These are phyloP conservation scores for Schizophyllum commune DNA, from an alignment of 1,284 basidiomycete genomes.

Conservation along the genomic window DNA sequence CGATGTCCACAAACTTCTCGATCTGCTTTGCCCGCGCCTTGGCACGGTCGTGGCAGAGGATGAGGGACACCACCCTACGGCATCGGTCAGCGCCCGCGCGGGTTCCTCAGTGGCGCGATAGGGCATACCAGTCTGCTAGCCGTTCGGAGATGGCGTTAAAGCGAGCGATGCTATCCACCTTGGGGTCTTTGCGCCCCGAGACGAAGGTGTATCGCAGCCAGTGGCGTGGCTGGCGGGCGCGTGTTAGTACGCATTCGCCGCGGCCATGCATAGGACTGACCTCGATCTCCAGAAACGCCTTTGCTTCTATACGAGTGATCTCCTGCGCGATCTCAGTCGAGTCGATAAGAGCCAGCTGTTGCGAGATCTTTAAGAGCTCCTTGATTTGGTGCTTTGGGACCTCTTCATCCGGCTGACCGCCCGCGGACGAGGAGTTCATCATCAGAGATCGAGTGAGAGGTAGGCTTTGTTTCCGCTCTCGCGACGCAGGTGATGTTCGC, in stretches of 20 bases:
- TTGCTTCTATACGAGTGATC: slow-evolving; percentile 61
- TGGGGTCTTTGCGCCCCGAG: slow-evolving; percentile 54
- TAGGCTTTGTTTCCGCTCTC: slow-evolving; percentile 14
- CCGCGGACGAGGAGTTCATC: slow-evolving; percentile 16
- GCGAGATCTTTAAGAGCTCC: slow-evolving; percentile 48
- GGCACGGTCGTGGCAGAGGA: slow-evolving; percentile 69
- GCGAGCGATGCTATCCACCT: slow-evolving; percentile 54
- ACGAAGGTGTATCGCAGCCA: slow-evolving; percentile 72
- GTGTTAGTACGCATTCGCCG: slow-evolving; percentile 4
- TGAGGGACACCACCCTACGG: slow-evolving; percentile 66
- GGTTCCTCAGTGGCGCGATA: background rate
- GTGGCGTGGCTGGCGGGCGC: slow-evolving; percentile 54
- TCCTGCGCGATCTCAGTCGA: slow-evolving; percentile 66
- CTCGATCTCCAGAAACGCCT: slow-evolving; percentile 61
- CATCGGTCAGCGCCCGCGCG: slow-evolving; percentile 1
- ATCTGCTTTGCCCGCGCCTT: slow-evolving; percentile 61
- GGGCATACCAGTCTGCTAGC: slow-evolving; percentile 62
- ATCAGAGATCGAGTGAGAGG: slow-evolving; percentile 16
- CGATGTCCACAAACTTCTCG: slow-evolving; percentile 72
- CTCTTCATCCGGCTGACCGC: slow-evolving; percentile 16
- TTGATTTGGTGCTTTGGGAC: slow-evolving; percentile 49
- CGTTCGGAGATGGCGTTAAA: slow-evolving; percentile 71
- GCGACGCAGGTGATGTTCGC: slow-evolving; percentile 4
- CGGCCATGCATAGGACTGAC: slow-evolving; percentile 29
- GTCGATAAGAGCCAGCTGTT: slow-evolving; percentile 46